phyloP scores from a whole-genome alignment of 805 yeast genomes.

The Lachancea mirantina region DNA sequence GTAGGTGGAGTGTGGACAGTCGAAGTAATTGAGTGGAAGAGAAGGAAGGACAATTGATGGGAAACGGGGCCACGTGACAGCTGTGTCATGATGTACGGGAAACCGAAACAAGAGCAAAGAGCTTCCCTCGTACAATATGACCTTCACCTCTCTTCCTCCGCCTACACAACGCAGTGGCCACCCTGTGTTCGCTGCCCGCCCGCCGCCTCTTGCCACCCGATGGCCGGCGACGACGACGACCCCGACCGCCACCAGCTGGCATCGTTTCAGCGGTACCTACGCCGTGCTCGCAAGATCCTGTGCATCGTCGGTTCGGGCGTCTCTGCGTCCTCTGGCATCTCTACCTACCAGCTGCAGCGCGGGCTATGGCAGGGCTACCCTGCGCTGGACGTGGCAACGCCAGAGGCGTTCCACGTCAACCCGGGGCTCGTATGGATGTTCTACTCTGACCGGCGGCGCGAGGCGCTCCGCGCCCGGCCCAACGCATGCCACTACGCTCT shows the following conservation, averaged over 20 bases:
- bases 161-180: too few relatives aligned
- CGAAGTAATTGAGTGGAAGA: too few relatives aligned
- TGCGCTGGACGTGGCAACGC: slow-evolving; percentile 81
- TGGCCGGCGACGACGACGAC: slow-evolving; percentile 8
- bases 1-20: too few relatives aligned
- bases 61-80: too few relatives aligned
- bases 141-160: too few relatives aligned
- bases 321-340: slow-evolving; percentile 68
- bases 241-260: slow-evolving; percentile 20
- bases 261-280: slow-evolving; percentile 45
- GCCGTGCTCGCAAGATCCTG: slow-evolving; percentile 41
- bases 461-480: slow-evolving; percentile 62
- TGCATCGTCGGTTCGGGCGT: slow-evolving; percentile 81
- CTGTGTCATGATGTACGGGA: too few relatives aligned
- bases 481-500: slow-evolving; percentile 68
- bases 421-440: slow-evolving; percentile 91
- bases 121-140: too few relatives aligned
- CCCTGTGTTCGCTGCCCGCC: too few relatives aligned
- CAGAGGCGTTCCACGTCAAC: slow-evolving; percentile 77
- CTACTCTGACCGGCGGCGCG: slow-evolving; percentile 59
- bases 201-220: too few relatives aligned
- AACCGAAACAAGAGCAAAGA: too few relatives aligned
- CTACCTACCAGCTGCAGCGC: slow-evolving; percentile 63
- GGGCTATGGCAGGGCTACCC: slow-evolving; percentile 75
- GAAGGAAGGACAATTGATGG: too few relatives aligned